Evolutionary conservation across 2,329 filamentous ascomycete genomes (phyloP).

Genomic region (Aspergillus sp.): DNA sequence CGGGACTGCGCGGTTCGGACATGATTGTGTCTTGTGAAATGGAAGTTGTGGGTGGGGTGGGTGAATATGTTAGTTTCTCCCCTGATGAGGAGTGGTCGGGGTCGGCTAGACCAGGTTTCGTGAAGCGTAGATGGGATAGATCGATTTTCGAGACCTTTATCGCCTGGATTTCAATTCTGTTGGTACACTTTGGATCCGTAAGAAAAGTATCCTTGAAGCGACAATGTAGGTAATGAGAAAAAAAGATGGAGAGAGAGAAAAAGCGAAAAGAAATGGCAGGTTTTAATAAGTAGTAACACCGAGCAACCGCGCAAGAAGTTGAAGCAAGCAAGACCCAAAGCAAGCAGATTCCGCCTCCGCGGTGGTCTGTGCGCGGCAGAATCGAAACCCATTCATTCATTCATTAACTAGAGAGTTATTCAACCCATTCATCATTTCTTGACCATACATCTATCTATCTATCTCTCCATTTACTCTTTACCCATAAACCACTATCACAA

Average conservation of each 20-base stretch:
- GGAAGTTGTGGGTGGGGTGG: not conserved
- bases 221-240: not conserved
- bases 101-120: not conserved
- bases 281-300: not conserved
- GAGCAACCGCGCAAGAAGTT: slow-evolving; percentile 1
- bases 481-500: slow-evolving; percentile 23
- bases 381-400: slow-evolving; percentile 22
- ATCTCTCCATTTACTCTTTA: not conserved
- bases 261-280: not conserved
- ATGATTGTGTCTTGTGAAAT: slow-evolving; percentile 22
- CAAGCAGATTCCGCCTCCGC: slow-evolving; percentile 22
- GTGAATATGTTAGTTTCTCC: not conserved
- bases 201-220: no score
- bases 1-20: slow-evolving; percentile 40
- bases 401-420: not conserved
- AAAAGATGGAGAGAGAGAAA: slow-evolving; percentile 14
- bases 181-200: no score
- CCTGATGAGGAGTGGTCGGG: slow-evolving; percentile 2
- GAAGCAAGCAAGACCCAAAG: not conserved
- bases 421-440: slow-evolving; percentile 11
- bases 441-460: slow-evolving; percentile 5
- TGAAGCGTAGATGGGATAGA: no score
- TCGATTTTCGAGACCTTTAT: no score
- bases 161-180: no score
- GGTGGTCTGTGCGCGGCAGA: slow-evolving; percentile 26